A percentile compares a stretch with the other conserved stretches of the same genome.
These are phyloP conservation scores for Mortierella claussenii DNA, from an alignment of 192 early-diverging fungal species.

Conservation along the genomic window DNA sequence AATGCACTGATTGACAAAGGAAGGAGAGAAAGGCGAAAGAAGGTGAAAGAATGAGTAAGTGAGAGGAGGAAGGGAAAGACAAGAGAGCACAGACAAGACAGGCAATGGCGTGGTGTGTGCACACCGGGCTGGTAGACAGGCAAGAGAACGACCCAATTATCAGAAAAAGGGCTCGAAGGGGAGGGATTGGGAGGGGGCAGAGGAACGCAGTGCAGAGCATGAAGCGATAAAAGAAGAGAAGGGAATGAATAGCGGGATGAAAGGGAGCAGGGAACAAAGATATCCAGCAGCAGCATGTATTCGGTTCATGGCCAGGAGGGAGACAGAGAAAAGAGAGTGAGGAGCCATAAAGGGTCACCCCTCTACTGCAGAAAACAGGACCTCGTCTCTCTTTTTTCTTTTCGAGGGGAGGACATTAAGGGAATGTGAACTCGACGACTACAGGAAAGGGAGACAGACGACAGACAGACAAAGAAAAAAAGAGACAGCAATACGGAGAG, in stretches of 20 bases:
- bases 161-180: no score
- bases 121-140: no score
- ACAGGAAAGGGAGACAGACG: no score
- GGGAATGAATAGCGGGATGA: neutral
- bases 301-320: conserved; percentile 5
- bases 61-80: neutral
- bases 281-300: neutral
- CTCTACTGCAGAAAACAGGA: neutral
- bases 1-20: neutral
- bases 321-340: no score
- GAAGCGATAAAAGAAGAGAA: neutral
- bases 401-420: conserved; percentile 10
- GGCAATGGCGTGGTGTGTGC: no score
- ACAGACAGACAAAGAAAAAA: neutral
- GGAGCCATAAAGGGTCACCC: conserved; percentile 21
- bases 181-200: no score
- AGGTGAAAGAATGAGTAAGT: conserved; percentile 1
- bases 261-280: neutral
- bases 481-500: neutral
- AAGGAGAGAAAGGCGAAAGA: no score
- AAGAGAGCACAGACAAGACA: no score
- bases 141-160: no score
- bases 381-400: conserved; percentile 7
- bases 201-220: neutral
- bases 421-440: conserved; percentile 1